Base-by-base conservation (phyloP, 2,329 filamentous ascomycete species). In the Cercospora berteroae region DNA sequence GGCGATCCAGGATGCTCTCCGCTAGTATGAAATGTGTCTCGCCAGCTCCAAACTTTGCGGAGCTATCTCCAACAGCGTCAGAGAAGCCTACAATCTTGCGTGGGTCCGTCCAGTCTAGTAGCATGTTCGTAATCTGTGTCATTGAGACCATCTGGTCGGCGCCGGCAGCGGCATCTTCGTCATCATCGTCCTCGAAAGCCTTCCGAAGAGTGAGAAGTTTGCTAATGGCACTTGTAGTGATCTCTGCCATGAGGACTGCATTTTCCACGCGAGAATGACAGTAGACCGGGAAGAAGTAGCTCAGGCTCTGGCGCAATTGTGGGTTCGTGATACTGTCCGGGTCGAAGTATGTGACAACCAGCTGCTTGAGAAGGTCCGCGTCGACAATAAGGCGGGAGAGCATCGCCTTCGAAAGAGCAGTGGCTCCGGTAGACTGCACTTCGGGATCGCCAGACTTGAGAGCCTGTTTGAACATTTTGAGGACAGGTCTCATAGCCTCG, bases 71-170 rank as follows among this genome's bases (percentile, higher is more conserved):
- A n/a, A 70, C 70, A 10, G 71, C 69, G 55, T 76, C 74, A 10
- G 72, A 71, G 55, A 76, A 76, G 12, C 74, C 75, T 10, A 88
- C 81, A 6, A 88, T 83, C 78, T 96, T 94, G 60, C 94, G 85
- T 42, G 94, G 93, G 78, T 98, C 94, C 0, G 94, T 98, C 95
- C 94, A 98, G 77, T 98, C 94, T 0, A 94, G 88, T 7, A 98
- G 82, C 75, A 93, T 94, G 3, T 91, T 88, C 0, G 92, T 93
- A 66, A 96, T 91, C 3, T 89, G 87, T 52, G 87, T 86, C 71
- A 96, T 86, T 73, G 74, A 77, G 8, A 94, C 91, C 88, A 96
- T 93, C 31, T 79, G 80, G 27, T 78, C 78, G 71, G 88, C 89
- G 66, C 91, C 90, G 42, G 87, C 87, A 10, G 91, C 87, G 60